phyloP scores from a whole-genome alignment of 2,329 filamentous ascomycete genomes.

The Laburnicola sp. region DNA sequence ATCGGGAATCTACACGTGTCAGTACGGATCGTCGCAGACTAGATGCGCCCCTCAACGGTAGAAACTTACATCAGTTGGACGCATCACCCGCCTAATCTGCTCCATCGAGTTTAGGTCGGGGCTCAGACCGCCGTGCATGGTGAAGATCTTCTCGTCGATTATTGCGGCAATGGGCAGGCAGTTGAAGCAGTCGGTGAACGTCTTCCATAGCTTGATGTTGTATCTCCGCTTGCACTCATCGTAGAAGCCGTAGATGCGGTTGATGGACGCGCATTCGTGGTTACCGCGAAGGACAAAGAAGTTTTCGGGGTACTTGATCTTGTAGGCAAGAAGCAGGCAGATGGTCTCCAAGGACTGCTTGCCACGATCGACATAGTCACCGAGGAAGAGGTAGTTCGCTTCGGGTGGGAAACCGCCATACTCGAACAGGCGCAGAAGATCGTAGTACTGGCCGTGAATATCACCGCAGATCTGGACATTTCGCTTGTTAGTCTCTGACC shows the following conservation, averaged over 20 bases:
- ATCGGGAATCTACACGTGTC: constrained; percentile 80
- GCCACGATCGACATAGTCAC: constrained; percentile 97
- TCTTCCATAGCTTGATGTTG: constrained; percentile 99
- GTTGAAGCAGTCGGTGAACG: constrained; percentile 99
- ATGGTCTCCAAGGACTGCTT: constrained; percentile 99
- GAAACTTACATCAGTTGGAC: constrained; percentile 89
- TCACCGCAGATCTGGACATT: constrained; percentile 86
- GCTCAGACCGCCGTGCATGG: constrained; percentile 97
- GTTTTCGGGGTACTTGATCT: constrained; percentile 99
- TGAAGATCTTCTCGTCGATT: constrained; percentile 99
- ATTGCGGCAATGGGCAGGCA: constrained; percentile 97
- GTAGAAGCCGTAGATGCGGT: constrained; percentile 99
- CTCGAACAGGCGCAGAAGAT: constrained; percentile 94
- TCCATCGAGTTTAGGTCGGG: constrained; percentile 99
- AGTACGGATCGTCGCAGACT: constrained; percentile 37
- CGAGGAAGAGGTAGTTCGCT: constrained; percentile 99
- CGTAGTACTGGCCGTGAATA: constrained; percentile 99
- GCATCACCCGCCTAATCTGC: constrained; percentile 98
- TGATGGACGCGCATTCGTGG: constrained; percentile 98
- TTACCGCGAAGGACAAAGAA: constrained; percentile 99
- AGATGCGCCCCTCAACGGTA: constrained; percentile 30
- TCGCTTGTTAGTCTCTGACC: constrained; percentile 18
- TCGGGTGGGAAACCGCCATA: constrained; percentile 98
- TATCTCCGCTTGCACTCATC: constrained; percentile 99
- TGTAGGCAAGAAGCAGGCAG: constrained; percentile 93